phyloP scores from a whole-genome alignment of 2,329 filamentous ascomycete genomes.

The Torrubiella hemipterigena region DNA sequence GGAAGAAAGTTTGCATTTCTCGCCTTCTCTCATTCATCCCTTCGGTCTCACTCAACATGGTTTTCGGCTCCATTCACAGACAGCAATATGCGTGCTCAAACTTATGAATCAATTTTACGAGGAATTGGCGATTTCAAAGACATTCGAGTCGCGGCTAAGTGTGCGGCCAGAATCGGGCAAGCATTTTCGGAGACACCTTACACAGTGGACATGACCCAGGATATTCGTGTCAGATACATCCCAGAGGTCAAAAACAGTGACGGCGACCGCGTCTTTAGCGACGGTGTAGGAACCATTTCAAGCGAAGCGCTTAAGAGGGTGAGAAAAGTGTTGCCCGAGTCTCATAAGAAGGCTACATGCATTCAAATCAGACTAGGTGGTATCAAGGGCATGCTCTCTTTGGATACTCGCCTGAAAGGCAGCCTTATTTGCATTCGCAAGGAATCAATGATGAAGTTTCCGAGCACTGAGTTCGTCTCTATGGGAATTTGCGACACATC shows the following conservation, averaged over 20 bases:
- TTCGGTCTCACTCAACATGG: slow-evolving; percentile 62
- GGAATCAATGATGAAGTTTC: slow-evolving; percentile 71
- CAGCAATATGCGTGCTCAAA: slow-evolving; percentile 16
- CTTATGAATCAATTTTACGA: slow-evolving; percentile 30
- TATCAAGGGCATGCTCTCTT: slow-evolving; percentile 66
- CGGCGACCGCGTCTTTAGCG: slow-evolving; percentile 54
- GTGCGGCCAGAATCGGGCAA: slow-evolving; percentile 48
- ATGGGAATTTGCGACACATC: slow-evolving; percentile 64
- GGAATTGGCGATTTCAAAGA: slow-evolving; percentile 35
- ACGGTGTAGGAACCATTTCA: slow-evolving; percentile 69
- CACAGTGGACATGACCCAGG: slow-evolving; percentile 38
- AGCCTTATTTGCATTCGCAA: slow-evolving; percentile 48
- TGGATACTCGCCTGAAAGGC: slow-evolving; percentile 50
- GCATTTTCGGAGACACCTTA: slow-evolving; percentile 66
- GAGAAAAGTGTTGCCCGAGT: slow-evolving; percentile 38
- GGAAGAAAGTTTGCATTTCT: slow-evolving; percentile 54
- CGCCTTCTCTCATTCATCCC: slow-evolving; percentile 69
- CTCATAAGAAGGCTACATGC: slow-evolving; percentile 42
- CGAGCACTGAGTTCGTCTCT: slow-evolving; percentile 36
- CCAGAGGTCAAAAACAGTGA: slow-evolving; percentile 38
- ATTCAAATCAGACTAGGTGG: slow-evolving; percentile 67
- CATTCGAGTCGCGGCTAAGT: slow-evolving; percentile 41
- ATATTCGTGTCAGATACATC: slow-evolving; percentile 23
- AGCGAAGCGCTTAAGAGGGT: slow-evolving; percentile 42
- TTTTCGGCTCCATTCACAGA: slow-evolving; percentile 36